Evolutionary conservation across 805 yeast genomes (phyloP), one percentile per base, ranked within the genome.

Genomic region (Lipomyces spencermartinsiae): DNA sequence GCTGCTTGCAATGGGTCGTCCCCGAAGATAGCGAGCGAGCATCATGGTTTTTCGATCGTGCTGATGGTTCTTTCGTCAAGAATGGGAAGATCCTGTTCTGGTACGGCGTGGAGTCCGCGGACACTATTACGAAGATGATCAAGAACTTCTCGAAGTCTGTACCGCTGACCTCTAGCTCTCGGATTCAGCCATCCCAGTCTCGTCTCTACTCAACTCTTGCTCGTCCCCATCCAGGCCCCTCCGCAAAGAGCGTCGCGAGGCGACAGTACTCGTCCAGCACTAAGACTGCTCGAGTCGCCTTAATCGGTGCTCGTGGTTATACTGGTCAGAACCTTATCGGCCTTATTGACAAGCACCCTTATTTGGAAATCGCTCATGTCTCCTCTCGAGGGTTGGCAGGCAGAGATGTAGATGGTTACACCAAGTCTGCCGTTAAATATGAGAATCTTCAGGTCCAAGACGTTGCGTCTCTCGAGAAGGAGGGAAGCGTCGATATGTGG

Each of bases 301-400:
- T 95, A 74, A 94, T 95, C 77, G 99, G 99, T 74, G 99, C 99
- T 55, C 89, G 99, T 81, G 99, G 99, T 37, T 92, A 85, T 81
- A 94, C 98, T 22, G 99, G 99, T 46, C 97, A 91, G 81, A 94
- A 94, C 75, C 85, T 95, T 78, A 92, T 95, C 71, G 85, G 89
- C 49, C 83, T 95, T 82, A 90, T 95, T 71, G 91, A 95, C 80
- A 81, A 84, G 61, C 99, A 95, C 80, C 97, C 97, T 58, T 86
- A 86, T 78, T 83, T 95, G 73, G 98, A 94, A 76, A 81, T 95
- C 63, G 85, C 94, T 6, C 97, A 95, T 77, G 98, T 95, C 63
- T 94, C 98, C 1, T 94, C 98, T 31, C 91, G 99, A 80, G 98
- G 95, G 79, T 84, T 95, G 70, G 85, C 85, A 68, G 99, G 99